phyloP scores from a whole-genome alignment of 2,329 filamentous ascomycete genomes.

The Alternaria angustiovoidea region DNA sequence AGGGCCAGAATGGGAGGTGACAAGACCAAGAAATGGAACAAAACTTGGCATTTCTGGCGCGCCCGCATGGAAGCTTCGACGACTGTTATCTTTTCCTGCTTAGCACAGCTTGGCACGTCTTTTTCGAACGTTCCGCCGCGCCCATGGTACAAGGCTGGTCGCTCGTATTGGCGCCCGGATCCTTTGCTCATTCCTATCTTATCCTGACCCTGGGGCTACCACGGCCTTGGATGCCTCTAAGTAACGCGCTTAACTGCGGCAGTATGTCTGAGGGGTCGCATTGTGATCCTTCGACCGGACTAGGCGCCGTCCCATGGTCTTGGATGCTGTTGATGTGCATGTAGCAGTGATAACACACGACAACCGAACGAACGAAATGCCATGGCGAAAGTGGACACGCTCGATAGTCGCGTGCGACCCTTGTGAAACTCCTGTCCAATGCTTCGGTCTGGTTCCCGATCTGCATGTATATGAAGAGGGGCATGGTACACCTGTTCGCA shows the following conservation, averaged over 20 bases:
- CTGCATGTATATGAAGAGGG: constrained; percentile 27
- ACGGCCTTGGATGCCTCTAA: constrained; percentile 29
- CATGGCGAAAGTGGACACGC: constrained; percentile 8
- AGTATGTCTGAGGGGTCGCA: constrained; percentile 11
- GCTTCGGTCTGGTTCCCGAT: constrained; percentile 15
- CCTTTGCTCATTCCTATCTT: constrained; percentile 31
- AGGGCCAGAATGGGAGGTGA: constrained; percentile 16
- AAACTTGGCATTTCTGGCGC: constrained; percentile 3
- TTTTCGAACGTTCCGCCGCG: constrained; percentile 28
- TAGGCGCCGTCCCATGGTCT: constrained; percentile 22
- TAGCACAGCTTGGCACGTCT: constrained; percentile 33
- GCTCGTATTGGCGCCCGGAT: constrained; percentile 22
- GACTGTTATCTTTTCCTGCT: constrained; percentile 28
- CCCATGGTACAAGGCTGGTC: constrained; percentile 9
- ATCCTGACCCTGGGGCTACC: constrained; percentile 26
- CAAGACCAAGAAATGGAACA: constrained; percentile 8
- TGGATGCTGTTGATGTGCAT: constrained; percentile 11
- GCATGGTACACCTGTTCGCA: constrained; percentile 10
- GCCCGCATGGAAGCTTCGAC: constrained; percentile 23
- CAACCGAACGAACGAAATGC: constrained; percentile 14
- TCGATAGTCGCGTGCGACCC: constrained; percentile 21
- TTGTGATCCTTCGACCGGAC: constrained; percentile 21
- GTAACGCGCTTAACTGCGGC: constrained; percentile 32
- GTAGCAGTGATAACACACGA: constrained; percentile 24
- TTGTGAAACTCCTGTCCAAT: constrained; percentile 21